Evolutionary conservation across 176 grass and related monocot genomes (phyloP).

Genomic region (Poa pratensis): DNA sequence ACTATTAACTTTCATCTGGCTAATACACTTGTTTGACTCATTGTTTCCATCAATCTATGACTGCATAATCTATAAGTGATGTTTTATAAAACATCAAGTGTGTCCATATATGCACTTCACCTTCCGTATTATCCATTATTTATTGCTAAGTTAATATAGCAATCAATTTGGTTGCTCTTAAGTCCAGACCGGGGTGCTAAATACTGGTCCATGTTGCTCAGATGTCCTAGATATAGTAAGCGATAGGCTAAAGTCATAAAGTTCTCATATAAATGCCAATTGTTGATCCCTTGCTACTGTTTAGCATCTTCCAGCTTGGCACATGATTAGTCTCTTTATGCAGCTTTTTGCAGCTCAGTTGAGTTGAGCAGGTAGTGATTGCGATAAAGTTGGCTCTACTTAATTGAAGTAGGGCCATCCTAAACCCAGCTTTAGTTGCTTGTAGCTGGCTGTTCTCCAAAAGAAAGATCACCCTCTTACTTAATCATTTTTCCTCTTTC

Average conservation of each 20-base stretch:
- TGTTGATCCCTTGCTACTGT: neutral
- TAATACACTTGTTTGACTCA: neutral
- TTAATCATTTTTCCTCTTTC: constrained; percentile 50
- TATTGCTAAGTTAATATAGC: neutral
- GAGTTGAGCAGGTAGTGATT: constrained; percentile 48
- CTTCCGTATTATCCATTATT: constrained; percentile 16
- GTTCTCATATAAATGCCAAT: constrained; percentile 24
- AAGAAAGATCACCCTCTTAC: constrained; percentile 36
- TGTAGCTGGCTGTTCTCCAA: constrained; percentile 46
- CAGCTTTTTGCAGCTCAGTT: constrained; percentile 37
- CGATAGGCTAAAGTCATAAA: constrained; percentile 34
- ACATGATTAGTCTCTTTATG: constrained; percentile 46
- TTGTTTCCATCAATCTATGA: neutral
- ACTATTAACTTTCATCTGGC: neutral
- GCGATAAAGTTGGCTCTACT: constrained; percentile 54
- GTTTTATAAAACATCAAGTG: neutral
- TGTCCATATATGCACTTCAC: neutral
- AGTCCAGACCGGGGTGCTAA: neutral
- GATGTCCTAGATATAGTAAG: constrained; percentile 21
- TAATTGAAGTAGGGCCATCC: constrained; percentile 55
- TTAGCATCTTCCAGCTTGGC: constrained; percentile 45
- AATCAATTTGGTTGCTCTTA: constrained; percentile 9
- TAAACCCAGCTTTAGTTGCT: constrained; percentile 49
- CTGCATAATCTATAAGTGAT: neutral
- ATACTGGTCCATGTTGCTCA: constrained; percentile 21